phyloP scores from a whole-genome alignment of 208 protist genomes.

The Naegleria gruberi region DNA sequence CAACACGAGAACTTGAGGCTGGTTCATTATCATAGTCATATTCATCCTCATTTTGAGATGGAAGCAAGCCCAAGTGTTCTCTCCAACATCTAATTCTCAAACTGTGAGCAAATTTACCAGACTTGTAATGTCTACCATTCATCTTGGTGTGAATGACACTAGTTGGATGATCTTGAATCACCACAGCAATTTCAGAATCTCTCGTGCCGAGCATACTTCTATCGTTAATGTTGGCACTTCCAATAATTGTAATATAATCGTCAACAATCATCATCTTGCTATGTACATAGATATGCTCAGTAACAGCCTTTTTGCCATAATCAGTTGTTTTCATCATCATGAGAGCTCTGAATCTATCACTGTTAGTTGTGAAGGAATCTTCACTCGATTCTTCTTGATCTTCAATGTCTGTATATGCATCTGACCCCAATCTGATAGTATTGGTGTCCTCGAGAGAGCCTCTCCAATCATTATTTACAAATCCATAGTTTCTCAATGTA shows the following conservation, averaged over 20 bases:
- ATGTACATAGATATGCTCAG: conserved; percentile 40
- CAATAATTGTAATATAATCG: conserved; percentile 30
- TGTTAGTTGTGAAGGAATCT: neutral
- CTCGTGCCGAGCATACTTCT: conserved; percentile 39
- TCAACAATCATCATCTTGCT: conserved; percentile 47
- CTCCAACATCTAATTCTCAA: conserved; percentile 1
- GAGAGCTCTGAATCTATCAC: neutral
- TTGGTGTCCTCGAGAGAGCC: neutral
- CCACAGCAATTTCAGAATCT: conserved; percentile 26
- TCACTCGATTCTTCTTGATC: neutral
- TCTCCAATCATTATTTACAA: neutral
- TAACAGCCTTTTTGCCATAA: neutral
- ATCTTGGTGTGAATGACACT: neutral
- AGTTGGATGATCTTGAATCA: neutral
- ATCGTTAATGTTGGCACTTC: conserved; percentile 50
- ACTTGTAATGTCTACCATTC: neutral
- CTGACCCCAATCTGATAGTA: neutral
- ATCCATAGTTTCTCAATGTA: conserved; percentile 3
- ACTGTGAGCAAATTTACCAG: neutral
- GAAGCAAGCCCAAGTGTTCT: conserved; percentile 9
- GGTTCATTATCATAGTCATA: neutral
- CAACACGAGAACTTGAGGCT: neutral
- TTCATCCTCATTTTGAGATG: neutral
- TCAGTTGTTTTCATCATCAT: neutral
- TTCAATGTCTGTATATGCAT: neutral